These are phyloP conservation scores for Stachybotrys echinatus DNA, from an alignment of 2,329 filamentous ascomycete genomes.

Conservation along the genomic window DNA sequence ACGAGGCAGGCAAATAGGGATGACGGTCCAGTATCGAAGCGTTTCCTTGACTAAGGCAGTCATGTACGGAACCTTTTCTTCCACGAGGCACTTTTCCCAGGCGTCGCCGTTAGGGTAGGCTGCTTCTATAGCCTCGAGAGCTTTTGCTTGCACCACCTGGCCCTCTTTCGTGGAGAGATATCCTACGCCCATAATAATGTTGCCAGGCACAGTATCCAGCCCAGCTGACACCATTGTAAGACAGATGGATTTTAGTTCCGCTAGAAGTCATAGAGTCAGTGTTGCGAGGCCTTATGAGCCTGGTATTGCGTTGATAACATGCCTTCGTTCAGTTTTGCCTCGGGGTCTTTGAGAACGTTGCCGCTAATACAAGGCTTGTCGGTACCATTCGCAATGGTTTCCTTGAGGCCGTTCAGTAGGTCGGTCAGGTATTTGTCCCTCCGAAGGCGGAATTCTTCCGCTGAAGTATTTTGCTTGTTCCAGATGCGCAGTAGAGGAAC, in stretches of 20 bases:
- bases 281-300: no score
- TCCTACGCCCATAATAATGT: constrained; percentile 74
- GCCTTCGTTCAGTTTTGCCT: constrained; percentile 31
- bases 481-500: constrained; percentile 67
- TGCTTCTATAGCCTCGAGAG: constrained; percentile 64
- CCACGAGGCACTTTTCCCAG: constrained; percentile 67
- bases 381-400: constrained; percentile 35
- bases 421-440: constrained; percentile 64
- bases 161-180: constrained; percentile 65
- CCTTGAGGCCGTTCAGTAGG: constrained; percentile 53
- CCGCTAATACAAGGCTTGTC: constrained; percentile 50
- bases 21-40: constrained; percentile 73
- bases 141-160: constrained; percentile 64
- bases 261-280: no score
- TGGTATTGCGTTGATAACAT: no score
- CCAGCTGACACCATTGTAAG: constrained; percentile 78
- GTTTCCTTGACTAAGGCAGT: constrained; percentile 75
- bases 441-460: constrained; percentile 60
- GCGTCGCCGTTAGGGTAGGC: constrained; percentile 69
- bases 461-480: constrained; percentile 50
- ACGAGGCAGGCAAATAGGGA: constrained; percentile 72
- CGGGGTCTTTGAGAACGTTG: constrained; percentile 47
- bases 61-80: constrained; percentile 73
- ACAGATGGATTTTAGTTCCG: constrained; percentile 75
- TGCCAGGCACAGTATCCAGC: constrained; percentile 75